Percentiles rank a stretch among this genome's conserved stretches.
Conservation (phyloP, 2,329 filamentous ascomycete genomes). For the Juglanconis juglandina region DNA sequence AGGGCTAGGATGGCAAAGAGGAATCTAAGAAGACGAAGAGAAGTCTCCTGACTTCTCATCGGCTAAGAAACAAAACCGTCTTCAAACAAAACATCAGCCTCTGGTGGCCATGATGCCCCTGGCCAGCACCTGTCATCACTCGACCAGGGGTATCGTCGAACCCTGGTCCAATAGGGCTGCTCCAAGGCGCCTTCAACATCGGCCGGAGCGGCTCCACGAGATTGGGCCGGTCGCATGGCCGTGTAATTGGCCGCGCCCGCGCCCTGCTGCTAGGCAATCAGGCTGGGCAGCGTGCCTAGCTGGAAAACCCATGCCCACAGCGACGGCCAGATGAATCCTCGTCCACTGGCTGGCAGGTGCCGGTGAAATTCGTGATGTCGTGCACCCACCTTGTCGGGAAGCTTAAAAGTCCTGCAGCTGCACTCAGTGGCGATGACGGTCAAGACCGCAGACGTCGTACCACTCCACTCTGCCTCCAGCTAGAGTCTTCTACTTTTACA, state of each 20-base stretch:
- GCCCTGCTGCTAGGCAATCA: conserved; percentile 15
- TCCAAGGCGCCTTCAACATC: not conserved
- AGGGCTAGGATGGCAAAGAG: conserved; percentile 1
- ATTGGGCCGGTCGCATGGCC: conserved; percentile 15
- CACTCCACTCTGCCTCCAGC: too few relatives aligned
- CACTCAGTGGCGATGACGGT: too few relatives aligned
- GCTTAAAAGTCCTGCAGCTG: not conserved
- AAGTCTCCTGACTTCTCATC: not conserved
- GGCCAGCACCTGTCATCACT: conserved; percentile 1
- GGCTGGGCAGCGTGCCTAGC: conserved; percentile 4
- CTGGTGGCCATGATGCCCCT: conserved; percentile 3
- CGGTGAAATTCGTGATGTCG: not conserved
- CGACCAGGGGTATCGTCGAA: conserved; percentile 3
- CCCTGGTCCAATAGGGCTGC: conserved; percentile 12
- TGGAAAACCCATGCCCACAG: not conserved
- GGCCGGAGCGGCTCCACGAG: conserved; percentile 12
- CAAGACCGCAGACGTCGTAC: too few relatives aligned
- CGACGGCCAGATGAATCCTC: not conserved
- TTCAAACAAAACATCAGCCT: conserved; percentile 14
- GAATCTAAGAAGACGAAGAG: not conserved
- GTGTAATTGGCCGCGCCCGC: conserved; percentile 13
- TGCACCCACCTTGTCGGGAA: not conserved
- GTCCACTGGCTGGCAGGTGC: not conserved
- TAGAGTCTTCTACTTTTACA: too few relatives aligned
- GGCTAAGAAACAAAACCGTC: conserved; percentile 11